Evolutionary conservation across 441 rosid species (phyloP), one percentile per base, ranked within the genome.

Genomic region (Viola pubescens): DNA sequence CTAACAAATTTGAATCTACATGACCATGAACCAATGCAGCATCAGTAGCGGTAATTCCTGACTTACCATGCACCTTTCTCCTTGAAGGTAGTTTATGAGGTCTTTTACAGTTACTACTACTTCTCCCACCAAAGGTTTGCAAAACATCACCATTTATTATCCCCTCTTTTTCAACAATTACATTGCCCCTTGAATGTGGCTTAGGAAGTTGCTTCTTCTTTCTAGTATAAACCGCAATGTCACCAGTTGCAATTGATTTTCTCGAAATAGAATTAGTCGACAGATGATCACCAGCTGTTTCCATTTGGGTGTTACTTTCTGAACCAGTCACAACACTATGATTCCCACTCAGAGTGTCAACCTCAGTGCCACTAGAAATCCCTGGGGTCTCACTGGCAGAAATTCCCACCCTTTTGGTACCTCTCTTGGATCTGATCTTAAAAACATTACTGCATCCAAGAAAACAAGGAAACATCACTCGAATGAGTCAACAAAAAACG

Each of bases 381-480:
- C 47, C 45, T 1, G 16, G 60, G 54, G 53, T 59, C 52, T 68
- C 67, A 26, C 12, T 51, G 55, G 68, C 56, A 53, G 52, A 56
- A 58, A 13, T 50, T 57, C 62, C 48, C 69, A 58, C 54, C 16
- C 34, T 37, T 60, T 68, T 73, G 44, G 64, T 63, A 7, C 48
- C 1, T 59, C 61, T 69, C 60, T 42, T 42, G 41, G 66, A 52
- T 73, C 48, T 64, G 40, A 37, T 60, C 59, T 59, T 68, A 49
- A 50, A 16, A 59, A 55, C 6, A 43, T 52, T 65, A 49, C 81
- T 74, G 73, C 52, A 75, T 58, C 45, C 60, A 59, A 40, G 46
- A 11, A 48, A 50, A 54, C n/a, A 52, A 37, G 19, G 55, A 34
- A 38, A 39, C 51, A 13, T 13, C 37, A 59, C 46, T 56, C 6